A percentile compares a stretch with the other conserved stretches of the same genome.
These are phyloP conservation scores for Aspergillus udagawae DNA, from an alignment of 2,329 filamentous ascomycete species.

Conservation along the genomic window DNA sequence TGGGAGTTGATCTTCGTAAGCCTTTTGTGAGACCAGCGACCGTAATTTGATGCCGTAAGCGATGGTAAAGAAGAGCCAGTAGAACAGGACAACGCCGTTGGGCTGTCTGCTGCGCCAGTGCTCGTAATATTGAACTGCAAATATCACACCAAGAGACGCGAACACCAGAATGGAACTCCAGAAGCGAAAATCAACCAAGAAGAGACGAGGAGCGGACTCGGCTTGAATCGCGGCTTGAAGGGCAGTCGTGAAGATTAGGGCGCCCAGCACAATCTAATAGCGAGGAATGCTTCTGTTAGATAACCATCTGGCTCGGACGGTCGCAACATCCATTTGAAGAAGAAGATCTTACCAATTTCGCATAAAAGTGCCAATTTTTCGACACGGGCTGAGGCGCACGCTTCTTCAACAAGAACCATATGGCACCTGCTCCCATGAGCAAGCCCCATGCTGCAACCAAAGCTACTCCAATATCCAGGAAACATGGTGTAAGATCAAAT, in stretches of 20 bases:
- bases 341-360: constrained; percentile 68
- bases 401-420: constrained; percentile 74
- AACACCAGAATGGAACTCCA: constrained; percentile 73
- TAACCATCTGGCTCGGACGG: neutral
- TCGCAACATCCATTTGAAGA: neutral
- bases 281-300: neutral
- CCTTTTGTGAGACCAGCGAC: constrained; percentile 74
- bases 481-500: constrained; percentile 96
- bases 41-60: constrained; percentile 77
- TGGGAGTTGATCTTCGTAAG: constrained; percentile 61
- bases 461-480: constrained; percentile 86
- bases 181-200: constrained; percentile 79
- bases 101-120: constrained; percentile 77
- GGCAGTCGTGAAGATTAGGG: constrained; percentile 64
- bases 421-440: constrained; percentile 68
- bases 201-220: constrained; percentile 62
- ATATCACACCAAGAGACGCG: constrained; percentile 68
- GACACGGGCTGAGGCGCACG: constrained; percentile 63
- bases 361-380: constrained; percentile 90
- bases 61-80: constrained; percentile 84
- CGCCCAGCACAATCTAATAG: constrained; percentile 57
- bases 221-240: constrained; percentile 75
- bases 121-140: constrained; percentile 79
- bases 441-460: constrained; percentile 75
- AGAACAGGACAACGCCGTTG: constrained; percentile 84